phyloP scores from a whole-genome alignment of 495 filamentous ascomycete genomes.

The Talaromyces liani region DNA sequence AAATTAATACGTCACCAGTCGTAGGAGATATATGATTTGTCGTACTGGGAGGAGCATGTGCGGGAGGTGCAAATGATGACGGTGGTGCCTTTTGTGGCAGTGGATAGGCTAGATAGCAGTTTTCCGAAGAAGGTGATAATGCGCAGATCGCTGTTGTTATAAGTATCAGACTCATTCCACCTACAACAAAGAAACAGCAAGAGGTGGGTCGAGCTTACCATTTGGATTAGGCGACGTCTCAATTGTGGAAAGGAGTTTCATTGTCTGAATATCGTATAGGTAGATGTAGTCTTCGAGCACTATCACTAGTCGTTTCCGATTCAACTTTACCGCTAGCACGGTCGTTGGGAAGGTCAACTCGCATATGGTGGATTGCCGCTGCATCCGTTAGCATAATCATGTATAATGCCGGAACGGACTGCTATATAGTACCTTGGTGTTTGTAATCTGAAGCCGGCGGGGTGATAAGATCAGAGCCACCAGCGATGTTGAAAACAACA shows the following conservation, averaged over 20 bases:
- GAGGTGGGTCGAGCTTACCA: constrained; percentile 38
- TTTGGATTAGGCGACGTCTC: constrained; percentile 88
- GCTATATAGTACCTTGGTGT: constrained; percentile 64
- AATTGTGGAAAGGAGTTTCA: constrained; percentile 85
- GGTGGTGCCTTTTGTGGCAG: constrained; percentile 71
- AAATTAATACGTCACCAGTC: constrained; percentile 87
- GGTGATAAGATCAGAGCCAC: constrained; percentile 89
- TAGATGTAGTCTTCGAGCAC: constrained; percentile 94
- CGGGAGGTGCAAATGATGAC: constrained; percentile 56
- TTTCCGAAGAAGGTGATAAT: constrained; percentile 88
- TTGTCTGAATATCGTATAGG: constrained; percentile 96
- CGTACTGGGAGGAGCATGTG: constrained; percentile 75
- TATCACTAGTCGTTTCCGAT: constrained; percentile 87
- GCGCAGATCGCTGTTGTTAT: constrained; percentile 68
- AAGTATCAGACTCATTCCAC: neutral
- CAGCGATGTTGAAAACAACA: constrained; percentile 98
- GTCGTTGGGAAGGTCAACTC: constrained; percentile 95
- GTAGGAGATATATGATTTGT: constrained; percentile 67
- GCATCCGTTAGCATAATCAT: constrained; percentile 6
- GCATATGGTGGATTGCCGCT: constrained; percentile 94
- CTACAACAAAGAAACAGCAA: neutral
- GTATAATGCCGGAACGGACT: neutral
- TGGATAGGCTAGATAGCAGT: constrained; percentile 90
- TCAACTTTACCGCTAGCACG: constrained; percentile 84
- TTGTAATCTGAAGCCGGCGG: constrained; percentile 83